phyloP scores from a whole-genome alignment of 129 eudicot genomes.

The Artemisia tridentata region DNA sequence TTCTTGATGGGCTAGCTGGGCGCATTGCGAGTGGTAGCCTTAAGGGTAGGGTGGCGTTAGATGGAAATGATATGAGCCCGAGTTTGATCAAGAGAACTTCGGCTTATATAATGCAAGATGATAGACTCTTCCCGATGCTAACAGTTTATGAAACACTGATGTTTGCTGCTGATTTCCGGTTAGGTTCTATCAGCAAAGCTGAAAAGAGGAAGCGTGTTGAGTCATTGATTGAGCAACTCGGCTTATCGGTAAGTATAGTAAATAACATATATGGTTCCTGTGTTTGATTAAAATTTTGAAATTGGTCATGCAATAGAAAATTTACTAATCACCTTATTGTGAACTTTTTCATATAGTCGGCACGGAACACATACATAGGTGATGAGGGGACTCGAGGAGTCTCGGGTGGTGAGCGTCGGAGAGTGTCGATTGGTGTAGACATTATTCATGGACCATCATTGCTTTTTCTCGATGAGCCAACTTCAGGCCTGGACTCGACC shows the following conservation, averaged over 20 bases:
- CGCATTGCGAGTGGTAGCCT: conserved; percentile 81
- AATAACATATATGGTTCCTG: neutral
- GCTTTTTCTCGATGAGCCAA: conserved; percentile 86
- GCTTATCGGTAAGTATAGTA: conserved; percentile 51
- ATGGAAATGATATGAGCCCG: conserved; percentile 64
- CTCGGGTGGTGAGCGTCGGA: conserved; percentile 84
- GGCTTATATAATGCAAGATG: conserved; percentile 86
- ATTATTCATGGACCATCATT: conserved; percentile 87
- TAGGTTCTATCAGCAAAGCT: conserved; percentile 53
- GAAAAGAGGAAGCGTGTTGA: conserved; percentile 73
- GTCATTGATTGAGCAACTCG: conserved; percentile 66
- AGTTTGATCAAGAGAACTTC: conserved; percentile 71
- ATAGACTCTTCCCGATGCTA: conserved; percentile 68
- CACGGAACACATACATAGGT: conserved; percentile 72
- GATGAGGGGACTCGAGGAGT: conserved; percentile 83
- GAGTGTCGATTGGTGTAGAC: conserved; percentile 85
- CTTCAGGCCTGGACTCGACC: conserved; percentile 86
- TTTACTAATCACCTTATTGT: neutral
- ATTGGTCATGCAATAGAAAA: neutral
- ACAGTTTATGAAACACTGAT: conserved; percentile 75
- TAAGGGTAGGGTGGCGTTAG: conserved; percentile 59
- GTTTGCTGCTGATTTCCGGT: conserved; percentile 80
- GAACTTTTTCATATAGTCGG: conserved; percentile 38
- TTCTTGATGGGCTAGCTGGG: conserved; percentile 79
- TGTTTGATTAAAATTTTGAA: too few species aligned